Evolutionary conservation across 495 filamentous ascomycete genomes (phyloP).

Genomic region (Penicillium malachiteum): DNA sequence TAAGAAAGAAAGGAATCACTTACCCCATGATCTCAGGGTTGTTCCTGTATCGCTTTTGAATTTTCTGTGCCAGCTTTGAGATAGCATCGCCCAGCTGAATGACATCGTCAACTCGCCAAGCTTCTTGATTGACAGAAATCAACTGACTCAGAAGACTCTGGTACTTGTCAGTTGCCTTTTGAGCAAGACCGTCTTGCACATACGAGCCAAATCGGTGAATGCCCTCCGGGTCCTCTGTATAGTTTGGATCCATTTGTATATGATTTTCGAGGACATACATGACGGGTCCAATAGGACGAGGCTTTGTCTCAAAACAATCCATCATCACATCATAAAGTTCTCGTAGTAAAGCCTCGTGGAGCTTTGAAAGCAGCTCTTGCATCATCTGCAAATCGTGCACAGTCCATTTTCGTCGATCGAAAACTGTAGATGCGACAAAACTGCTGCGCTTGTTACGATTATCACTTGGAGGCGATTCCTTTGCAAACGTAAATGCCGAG

Average conservation of each 20-base stretch:
- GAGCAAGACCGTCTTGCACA: constrained; percentile 68
- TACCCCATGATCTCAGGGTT: constrained; percentile 88
- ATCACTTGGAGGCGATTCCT: constrained; percentile 60
- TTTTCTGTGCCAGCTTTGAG: constrained; percentile 75
- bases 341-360: constrained; percentile 80
- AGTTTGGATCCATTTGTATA: constrained; percentile 74
- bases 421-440: constrained; percentile 44
- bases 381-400: constrained; percentile 73
- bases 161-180: constrained; percentile 73
- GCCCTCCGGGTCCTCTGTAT: constrained; percentile 67
- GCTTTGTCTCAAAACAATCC: constrained; percentile 84
- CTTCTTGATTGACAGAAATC: constrained; percentile 69
- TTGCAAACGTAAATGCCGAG: constrained; percentile 75
- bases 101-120: constrained; percentile 84
- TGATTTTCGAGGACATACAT: constrained; percentile 83
- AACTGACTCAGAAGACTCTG: constrained; percentile 66
- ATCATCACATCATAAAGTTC: constrained; percentile 85
- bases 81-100: constrained; percentile 85
- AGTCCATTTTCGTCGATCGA: constrained; percentile 72
- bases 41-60: constrained; percentile 86
- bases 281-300: constrained; percentile 72
- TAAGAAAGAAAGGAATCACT: constrained; percentile 9
- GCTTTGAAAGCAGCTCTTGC: constrained; percentile 67
- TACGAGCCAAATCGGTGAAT: constrained; percentile 64
- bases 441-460: constrained; percentile 50